phyloP scores from a whole-genome alignment of 176 grass and related monocot genomes.

The Eleusine coracana region DNA sequence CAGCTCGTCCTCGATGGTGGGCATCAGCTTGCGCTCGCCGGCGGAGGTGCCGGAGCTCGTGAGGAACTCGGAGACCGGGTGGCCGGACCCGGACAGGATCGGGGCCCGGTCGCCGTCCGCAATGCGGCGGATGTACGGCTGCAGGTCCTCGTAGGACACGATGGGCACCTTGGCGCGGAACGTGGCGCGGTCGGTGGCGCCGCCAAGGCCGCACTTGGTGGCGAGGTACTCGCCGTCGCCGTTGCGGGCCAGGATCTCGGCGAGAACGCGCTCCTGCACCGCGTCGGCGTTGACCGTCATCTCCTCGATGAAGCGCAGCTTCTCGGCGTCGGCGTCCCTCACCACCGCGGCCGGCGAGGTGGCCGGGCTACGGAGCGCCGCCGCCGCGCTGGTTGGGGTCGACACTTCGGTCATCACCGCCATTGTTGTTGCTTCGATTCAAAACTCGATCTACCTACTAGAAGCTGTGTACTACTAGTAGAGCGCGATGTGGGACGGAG shows the following conservation, averaged over 20 bases:
- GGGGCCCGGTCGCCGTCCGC: slow-evolving; percentile 79
- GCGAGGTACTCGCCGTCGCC: slow-evolving; percentile 82
- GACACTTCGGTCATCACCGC: slow-evolving; percentile 63
- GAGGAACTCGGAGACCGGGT: slow-evolving; percentile 96
- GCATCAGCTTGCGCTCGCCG: slow-evolving; percentile 96
- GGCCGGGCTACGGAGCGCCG: slow-evolving; percentile 27
- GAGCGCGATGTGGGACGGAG: background rate
- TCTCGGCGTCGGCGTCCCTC: slow-evolving; percentile 75
- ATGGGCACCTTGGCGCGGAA: slow-evolving; percentile 85
- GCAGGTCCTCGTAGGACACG: slow-evolving; percentile 88
- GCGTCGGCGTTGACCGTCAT: slow-evolving; percentile 69
- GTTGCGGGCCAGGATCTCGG: slow-evolving; percentile 80
- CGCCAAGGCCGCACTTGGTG: slow-evolving; percentile 47
- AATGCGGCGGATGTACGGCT: slow-evolving; percentile 92
- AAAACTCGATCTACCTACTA: background rate
- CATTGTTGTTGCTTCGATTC: slow-evolving; percentile 40
- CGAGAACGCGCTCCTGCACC: slow-evolving; percentile 80
- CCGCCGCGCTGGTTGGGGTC: slow-evolving; percentile 18
- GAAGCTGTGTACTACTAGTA: background rate
- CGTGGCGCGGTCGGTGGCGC: slow-evolving; percentile 58
- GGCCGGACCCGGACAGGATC: slow-evolving; percentile 75
- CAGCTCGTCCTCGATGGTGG: slow-evolving; percentile 89
- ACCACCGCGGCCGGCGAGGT: slow-evolving; percentile 8
- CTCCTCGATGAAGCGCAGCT: slow-evolving; percentile 87
- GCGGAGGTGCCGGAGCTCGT: slow-evolving; percentile 98